Base-by-base conservation (phyloP, 805 yeast genomes). In the Cephaloascus albidus region DNA sequence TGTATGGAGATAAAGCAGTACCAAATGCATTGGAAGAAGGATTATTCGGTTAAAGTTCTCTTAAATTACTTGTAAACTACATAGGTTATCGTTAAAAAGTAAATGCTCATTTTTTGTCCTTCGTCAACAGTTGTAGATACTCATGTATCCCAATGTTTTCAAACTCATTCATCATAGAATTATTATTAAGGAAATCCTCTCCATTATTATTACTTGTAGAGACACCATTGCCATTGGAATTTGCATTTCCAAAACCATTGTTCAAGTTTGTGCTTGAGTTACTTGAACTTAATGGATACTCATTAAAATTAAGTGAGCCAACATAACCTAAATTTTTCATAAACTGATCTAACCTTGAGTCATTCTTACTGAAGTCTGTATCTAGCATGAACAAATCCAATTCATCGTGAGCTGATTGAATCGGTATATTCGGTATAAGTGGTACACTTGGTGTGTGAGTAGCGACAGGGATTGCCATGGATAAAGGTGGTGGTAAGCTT, bases 21-120 rank as follows among this genome's bases (percentile, higher is more conserved):
- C 86, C 90, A 0, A 45, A 65, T 20, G 81, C 93, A 0, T 55
- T 82, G 45, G 95, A 87, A 51, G 80, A 78, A 35, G 96, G 96
- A 2, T 58, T 89, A 26, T 89, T 72, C 49, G 78, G 83, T 27
- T 81, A 41, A 46, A 23, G 6, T 8, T 23, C n/a, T n/a, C n/a
- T n/a, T n/a, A n/a, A n/a, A 14, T 4, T 26, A 26, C n/a, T n/a
- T n/a, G n/a, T n/a, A n/a, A n/a, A n/a, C n/a, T n/a, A n/a, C n/a
- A n/a, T n/a, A n/a, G n/a, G n/a, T n/a, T n/a, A n/a, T n/a, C n/a
- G n/a, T n/a, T n/a, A n/a, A n/a, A n/a, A n/a, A n/a, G n/a, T n/a
- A n/a, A n/a, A n/a, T n/a, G n/a, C n/a, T n/a, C n/a, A 23, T 23
- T 23, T 23, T 23, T 23, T 23, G 34, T 31, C 33, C 14, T 31